Evolutionary conservation across 1,284 basidiomycete genomes (phyloP).

Genomic region (Stereum hirsutum): DNA sequence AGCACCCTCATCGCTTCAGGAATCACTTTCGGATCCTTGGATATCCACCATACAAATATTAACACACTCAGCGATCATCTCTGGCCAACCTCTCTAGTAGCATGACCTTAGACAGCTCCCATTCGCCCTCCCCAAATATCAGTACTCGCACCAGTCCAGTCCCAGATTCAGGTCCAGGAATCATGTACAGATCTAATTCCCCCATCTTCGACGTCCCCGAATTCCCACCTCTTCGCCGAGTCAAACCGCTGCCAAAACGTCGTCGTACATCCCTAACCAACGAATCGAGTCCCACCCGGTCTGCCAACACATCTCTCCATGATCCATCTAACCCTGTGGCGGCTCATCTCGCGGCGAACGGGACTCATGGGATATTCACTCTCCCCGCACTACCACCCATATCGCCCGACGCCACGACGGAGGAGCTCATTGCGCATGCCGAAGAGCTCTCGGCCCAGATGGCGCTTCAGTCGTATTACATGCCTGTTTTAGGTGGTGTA

Average conservation of each 20-base stretch:
- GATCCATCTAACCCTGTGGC: too few species aligned
- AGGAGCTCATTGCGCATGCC: constrained; percentile 41
- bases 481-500: constrained; percentile 41
- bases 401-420: constrained; percentile 31
- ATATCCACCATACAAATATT: too few species aligned
- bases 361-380: constrained; percentile 8
- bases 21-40: too few species aligned
- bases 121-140: too few species aligned
- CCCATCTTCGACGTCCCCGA: constrained; percentile 55
- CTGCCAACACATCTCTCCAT: too few species aligned
- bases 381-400: constrained; percentile 9
- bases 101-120: too few species aligned
- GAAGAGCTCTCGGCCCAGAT: constrained; percentile 42
- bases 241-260: constrained; percentile 72
- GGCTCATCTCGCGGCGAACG: constrained; percentile 5
- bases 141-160: too few species aligned
- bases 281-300: too few species aligned
- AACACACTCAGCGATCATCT: too few species aligned
- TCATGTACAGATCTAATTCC: constrained; percentile 39
- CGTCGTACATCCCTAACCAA: constrained; percentile 39
- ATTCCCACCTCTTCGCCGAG: constrained; percentile 46
- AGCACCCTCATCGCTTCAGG: too few species aligned
- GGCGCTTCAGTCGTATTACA: constrained; percentile 53
- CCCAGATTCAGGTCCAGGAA: constrained; percentile 8
- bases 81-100: too few species aligned